phyloP scores from a whole-genome alignment of 208 protist genomes.

The Leishmania tropica region DNA sequence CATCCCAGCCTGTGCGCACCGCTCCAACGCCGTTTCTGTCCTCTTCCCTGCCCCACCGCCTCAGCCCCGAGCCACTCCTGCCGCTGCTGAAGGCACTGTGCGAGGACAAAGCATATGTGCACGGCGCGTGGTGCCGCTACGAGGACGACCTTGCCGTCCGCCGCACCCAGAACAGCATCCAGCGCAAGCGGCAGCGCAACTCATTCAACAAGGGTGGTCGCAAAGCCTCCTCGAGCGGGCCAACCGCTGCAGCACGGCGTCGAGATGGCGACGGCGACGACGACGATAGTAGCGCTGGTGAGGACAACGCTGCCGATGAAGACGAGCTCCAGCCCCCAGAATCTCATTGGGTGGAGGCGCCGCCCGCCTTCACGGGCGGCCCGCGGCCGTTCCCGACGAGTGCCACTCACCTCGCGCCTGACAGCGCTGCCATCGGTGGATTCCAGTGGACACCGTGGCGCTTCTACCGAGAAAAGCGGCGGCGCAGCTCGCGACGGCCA shows the following conservation, averaged over 20 bases:
- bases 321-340: conserved; percentile 25
- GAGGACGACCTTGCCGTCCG: conserved; percentile 38
- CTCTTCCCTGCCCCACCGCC: neutral
- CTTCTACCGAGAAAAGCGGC: conserved; percentile 31
- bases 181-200: conserved; percentile 32
- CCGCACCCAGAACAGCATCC: conserved; percentile 29
- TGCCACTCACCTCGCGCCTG: neutral
- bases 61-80: conserved; percentile 24
- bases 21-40: neutral
- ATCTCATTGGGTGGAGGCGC: conserved; percentile 28
- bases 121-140: conserved; percentile 52
- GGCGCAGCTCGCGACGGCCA: neutral
- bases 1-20: neutral
- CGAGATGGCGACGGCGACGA: neutral
- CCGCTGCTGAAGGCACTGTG: conserved; percentile 44
- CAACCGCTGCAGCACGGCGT: neutral
- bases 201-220: conserved; percentile 17
- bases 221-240: neutral
- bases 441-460: conserved; percentile 37
- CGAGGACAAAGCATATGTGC: conserved; percentile 51
- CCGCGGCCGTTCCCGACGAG: neutral
- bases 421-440: neutral
- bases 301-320: neutral
- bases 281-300: neutral
- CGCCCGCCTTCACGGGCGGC: conserved; percentile 17